These are phyloP conservation scores for Aspergillus novoparasiticus DNA, from an alignment of 2,329 filamentous ascomycete genomes.

Conservation along the genomic window DNA sequence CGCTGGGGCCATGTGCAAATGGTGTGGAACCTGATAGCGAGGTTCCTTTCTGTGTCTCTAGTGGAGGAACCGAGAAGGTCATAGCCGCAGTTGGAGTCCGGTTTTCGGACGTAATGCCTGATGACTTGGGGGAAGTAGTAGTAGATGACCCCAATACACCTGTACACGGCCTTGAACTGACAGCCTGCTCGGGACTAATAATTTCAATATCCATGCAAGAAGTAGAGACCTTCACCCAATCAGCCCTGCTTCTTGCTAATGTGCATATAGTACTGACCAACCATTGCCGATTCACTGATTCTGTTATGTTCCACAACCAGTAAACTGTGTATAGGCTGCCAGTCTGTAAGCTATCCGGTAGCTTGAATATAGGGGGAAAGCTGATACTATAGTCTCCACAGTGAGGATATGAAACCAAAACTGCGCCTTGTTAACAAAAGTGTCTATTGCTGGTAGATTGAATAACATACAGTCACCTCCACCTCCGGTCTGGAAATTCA, in stretches of 20 bases:
- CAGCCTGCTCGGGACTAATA: too few species aligned
- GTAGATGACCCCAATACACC: too few species aligned
- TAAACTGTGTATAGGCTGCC: background rate
- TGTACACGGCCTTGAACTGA: too few species aligned
- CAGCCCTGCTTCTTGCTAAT: background rate
- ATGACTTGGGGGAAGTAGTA: too few species aligned
- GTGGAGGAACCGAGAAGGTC: too few species aligned
- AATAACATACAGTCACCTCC: background rate
- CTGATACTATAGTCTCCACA: background rate
- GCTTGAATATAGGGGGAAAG: background rate
- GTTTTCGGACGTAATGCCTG: too few species aligned
- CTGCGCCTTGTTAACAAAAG: too few species aligned
- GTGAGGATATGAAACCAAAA: too few species aligned
- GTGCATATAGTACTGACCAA: background rate
- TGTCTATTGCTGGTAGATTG: too few species aligned
- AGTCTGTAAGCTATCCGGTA: background rate
- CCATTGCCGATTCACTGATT: background rate
- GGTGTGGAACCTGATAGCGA: too few species aligned
- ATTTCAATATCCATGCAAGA: conserved; percentile 1
- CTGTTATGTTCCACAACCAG: conserved; percentile 1
- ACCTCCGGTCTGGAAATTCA: background rate
- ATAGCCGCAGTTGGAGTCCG: background rate
- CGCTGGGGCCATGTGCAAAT: too few species aligned
- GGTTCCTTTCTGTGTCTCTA: too few species aligned
- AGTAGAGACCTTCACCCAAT: background rate